Conservation (phyloP, 202 grass and related monocot species). For the Sporobolus alterniflorus region DNA sequence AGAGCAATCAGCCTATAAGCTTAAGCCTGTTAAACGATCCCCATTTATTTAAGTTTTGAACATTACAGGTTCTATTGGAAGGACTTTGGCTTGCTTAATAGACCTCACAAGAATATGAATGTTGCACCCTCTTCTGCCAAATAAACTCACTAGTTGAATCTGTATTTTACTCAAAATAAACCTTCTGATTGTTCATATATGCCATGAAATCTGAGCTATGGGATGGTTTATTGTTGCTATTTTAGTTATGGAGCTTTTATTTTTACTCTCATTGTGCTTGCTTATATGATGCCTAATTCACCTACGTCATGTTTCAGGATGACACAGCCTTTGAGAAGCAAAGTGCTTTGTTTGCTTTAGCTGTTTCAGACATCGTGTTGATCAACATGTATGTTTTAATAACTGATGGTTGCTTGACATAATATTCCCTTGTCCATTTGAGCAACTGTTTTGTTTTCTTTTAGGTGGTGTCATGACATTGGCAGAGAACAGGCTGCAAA, state of each 20-base stretch:
- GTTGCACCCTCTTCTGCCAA: slow-evolving; percentile 13
- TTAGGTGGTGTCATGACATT: slow-evolving; percentile 99
- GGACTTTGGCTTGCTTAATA: slow-evolving; percentile 8
- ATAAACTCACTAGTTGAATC: slow-evolving; percentile 2
- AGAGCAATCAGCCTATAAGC: slow-evolving; percentile 4
- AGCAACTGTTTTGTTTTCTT: slow-evolving; percentile 35
- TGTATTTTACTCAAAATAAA: slow-evolving; percentile 10
- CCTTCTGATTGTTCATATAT: slow-evolving; percentile 4
- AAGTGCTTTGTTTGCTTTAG: slow-evolving; percentile 96
- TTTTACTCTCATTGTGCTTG: slow-evolving; percentile 6
- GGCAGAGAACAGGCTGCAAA: slow-evolving; percentile 96
- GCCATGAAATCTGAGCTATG: background rate
- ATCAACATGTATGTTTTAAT: slow-evolving; percentile 93
- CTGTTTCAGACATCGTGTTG: slow-evolving; percentile 94
- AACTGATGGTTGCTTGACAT: slow-evolving; percentile 1
- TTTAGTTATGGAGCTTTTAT: slow-evolving; percentile 4
- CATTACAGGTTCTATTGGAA: slow-evolving; percentile 9
- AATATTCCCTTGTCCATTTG: slow-evolving; percentile 10
- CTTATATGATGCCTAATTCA: slow-evolving; percentile 8
- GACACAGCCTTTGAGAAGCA: slow-evolving; percentile 98
- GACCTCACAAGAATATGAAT: background rate
- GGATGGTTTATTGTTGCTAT: slow-evolving; percentile 18
- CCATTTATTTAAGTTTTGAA: slow-evolving; percentile 7
- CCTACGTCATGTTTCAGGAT: slow-evolving; percentile 61
- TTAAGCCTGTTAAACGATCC: background rate